These are phyloP conservation scores for Cyclocybe cylindracea DNA, from an alignment of 768 basidiomycete genomes.

Conservation along the genomic window DNA sequence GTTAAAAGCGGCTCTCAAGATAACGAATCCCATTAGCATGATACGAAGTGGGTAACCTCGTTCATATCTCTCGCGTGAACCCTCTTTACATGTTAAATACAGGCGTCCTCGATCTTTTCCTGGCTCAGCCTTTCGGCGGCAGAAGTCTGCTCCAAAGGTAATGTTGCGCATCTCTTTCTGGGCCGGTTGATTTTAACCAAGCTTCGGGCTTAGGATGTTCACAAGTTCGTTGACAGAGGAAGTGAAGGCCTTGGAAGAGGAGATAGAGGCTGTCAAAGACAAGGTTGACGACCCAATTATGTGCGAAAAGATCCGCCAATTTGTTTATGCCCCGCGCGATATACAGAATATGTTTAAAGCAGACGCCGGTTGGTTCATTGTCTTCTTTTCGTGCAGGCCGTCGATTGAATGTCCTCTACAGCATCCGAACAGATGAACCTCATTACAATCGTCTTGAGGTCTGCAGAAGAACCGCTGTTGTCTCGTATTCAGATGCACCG, in stretches of 20 bases:
- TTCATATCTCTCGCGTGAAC: background rate
- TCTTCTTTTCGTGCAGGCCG: background rate
- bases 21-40: conserved; percentile 96
- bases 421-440: conserved; percentile 73
- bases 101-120: conserved; percentile 89
- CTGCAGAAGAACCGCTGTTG: conserved; percentile 72
- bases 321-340: conserved; percentile 85
- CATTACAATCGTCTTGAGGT: conserved; percentile 77
- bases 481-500: conserved; percentile 79
- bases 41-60: conserved; percentile 65
- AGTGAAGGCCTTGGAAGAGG: conserved; percentile 78
- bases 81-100: background rate
- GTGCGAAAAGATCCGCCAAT: conserved; percentile 85
- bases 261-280: conserved; percentile 83
- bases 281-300: conserved; percentile 88
- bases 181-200: conserved; percentile 1
- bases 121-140: conserved; percentile 96
- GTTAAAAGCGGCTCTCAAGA: conserved; percentile 86
- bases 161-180: conserved; percentile 5
- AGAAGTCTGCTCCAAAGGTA: conserved; percentile 89
- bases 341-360: conserved; percentile 80
- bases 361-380: conserved; percentile 66
- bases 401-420: conserved; percentile 22
- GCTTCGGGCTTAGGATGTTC: conserved; percentile 72
- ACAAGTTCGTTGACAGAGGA: conserved; percentile 91